Conservation (phyloP, 768 basidiomycete genomes). For the Infundibulicybe gibba region DNA sequence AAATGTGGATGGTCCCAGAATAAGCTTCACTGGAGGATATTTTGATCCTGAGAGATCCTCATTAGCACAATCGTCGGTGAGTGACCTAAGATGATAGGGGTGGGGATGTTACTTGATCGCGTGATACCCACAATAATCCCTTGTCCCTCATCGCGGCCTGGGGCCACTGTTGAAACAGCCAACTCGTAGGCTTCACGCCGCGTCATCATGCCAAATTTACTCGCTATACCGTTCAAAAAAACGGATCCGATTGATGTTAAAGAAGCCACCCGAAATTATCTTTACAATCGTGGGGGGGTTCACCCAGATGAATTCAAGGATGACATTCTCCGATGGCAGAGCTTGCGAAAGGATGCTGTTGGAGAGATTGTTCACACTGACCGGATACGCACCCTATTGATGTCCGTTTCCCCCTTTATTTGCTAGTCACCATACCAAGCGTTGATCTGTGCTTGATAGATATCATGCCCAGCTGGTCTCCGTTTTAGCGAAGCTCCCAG, state of each 20-base stretch:
- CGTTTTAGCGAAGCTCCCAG: constrained; percentile 80
- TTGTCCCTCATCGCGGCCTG: too few species aligned
- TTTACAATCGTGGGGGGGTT: constrained; percentile 60
- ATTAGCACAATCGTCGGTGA: too few species aligned
- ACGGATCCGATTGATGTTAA: constrained; percentile 55
- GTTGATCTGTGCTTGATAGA: constrained; percentile 33
- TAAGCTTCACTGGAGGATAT: too few species aligned
- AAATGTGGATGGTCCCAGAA: too few species aligned
- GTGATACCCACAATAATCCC: too few species aligned
- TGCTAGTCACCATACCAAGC: constrained; percentile 3
- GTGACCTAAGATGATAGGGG: too few species aligned
- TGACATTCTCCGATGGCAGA: constrained; percentile 73
- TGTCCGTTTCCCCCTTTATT: constrained; percentile 40
- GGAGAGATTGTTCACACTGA: constrained; percentile 52
- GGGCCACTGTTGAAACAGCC: too few species aligned
- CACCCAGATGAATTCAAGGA: constrained; percentile 83
- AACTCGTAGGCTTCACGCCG: background rate
- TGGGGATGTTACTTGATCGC: too few species aligned
- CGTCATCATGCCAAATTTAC: constrained; percentile 67
- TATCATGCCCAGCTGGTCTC: constrained; percentile 91
- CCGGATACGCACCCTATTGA: constrained; percentile 46
- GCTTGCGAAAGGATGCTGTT: constrained; percentile 54
- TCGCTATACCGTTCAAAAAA: constrained; percentile 72
- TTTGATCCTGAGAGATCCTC: too few species aligned
- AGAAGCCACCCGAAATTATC: constrained; percentile 57